Percentiles rank a stretch among this genome's conserved stretches.
These are phyloP conservation scores for Penicillium turbatum DNA, from an alignment of 495 filamentous ascomycete genomes.

Conservation along the genomic window DNA sequence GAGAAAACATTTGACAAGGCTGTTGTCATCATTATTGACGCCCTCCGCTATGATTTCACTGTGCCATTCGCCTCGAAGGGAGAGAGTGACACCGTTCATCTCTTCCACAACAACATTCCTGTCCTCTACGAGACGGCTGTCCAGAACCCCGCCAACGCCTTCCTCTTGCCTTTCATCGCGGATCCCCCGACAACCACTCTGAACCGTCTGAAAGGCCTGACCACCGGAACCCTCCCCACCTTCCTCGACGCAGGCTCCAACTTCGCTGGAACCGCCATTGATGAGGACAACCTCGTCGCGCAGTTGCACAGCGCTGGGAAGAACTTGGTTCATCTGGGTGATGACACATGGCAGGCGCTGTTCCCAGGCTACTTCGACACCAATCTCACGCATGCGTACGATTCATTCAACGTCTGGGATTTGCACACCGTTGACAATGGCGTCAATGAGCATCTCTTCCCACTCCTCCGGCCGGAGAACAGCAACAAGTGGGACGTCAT, in stretches of 20 bases:
- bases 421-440: constrained; percentile 95
- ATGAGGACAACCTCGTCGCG: constrained; percentile 90
- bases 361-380: constrained; percentile 90
- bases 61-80: constrained; percentile 63
- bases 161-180: constrained; percentile 92
- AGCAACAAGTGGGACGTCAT: constrained; percentile 80
- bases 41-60: constrained; percentile 94
- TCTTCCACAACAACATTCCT: constrained; percentile 84
- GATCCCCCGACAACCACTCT: constrained; percentile 93
- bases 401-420: constrained; percentile 98
- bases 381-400: constrained; percentile 78
- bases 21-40: constrained; percentile 87
- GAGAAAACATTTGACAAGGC: constrained; percentile 88
- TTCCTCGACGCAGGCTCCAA: constrained; percentile 92
- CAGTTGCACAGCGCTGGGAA: constrained; percentile 78
- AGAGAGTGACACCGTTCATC: constrained; percentile 49
- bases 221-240: constrained; percentile 90
- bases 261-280: constrained; percentile 94
- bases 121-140: constrained; percentile 78
- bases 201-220: constrained; percentile 88
- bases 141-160: constrained; percentile 69
- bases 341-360: constrained; percentile 91
- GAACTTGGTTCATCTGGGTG: constrained; percentile 85
- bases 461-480: constrained; percentile 62
- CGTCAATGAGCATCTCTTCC: constrained; percentile 88